Evolutionary conservation across 108 stramenopile genomes (phyloP), one percentile per base, ranked within the genome.

Genomic region (Mayamaea pseudoterrestris): DNA sequence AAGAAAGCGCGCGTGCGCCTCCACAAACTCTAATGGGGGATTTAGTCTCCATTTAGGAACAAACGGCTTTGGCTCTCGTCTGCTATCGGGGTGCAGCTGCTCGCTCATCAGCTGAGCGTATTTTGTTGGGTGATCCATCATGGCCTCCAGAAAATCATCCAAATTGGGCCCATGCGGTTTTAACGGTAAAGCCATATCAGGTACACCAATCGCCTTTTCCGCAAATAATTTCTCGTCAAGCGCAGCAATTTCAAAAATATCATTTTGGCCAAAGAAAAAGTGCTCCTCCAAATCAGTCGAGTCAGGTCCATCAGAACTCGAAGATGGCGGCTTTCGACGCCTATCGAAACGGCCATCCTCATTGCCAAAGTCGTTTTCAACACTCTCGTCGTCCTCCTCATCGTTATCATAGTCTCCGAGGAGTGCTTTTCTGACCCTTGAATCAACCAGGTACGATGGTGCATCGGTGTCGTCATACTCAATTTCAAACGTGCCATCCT

Each of bases 111-210:
- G 57, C 27, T 69, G 52, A 23, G 69, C 69, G 46, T 65, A 85
- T 30, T 80, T 81, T 35, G 80, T 57, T 8, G 80, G 83, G 26
- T 83, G 80, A 26, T 78, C 61, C 22, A 60, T 57, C 35, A 74
- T 58, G 18, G 83, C 73, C 47, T 63, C 62, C 13, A 78, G 44
- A 63, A 80, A 82, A 49, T 82, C 80, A 26, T 71, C 61, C 32
- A 81, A 48, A n/a, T 39, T 20, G 16, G 37, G 37, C 5, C 37
- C 37, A 39, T 39, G 37, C 8, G 16, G 5, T 8, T 39, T 14
- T 8, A 39, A 39, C 16, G 37, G 37, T 18, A 39, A 20, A 5
- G 20, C 37, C 4, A 39, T 20, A 39, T 39, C 8, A n/a, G n/a
- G n/a, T n/a, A n/a, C n/a, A n/a, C 37, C 37, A 39, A 18, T 14